Evolutionary conservation across 2,329 filamentous ascomycete genomes (phyloP).

Genomic region (Claviceps sorghi): DNA sequence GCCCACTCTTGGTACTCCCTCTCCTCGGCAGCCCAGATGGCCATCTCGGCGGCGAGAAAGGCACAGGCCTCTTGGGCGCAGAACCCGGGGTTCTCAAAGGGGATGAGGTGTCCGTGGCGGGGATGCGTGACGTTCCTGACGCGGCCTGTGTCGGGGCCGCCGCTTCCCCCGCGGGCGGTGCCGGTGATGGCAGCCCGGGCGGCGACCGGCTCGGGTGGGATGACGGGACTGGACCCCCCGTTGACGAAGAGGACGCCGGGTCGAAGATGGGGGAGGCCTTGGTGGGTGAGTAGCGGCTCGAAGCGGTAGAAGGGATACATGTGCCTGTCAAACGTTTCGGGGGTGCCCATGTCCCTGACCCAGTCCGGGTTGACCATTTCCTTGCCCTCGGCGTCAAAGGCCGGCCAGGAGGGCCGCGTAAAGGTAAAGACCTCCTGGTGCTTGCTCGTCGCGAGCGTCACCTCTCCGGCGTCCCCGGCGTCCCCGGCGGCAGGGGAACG

Average conservation of each 20-base stretch:
- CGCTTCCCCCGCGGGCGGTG: slow-evolving; percentile 49
- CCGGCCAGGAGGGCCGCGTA: slow-evolving; percentile 43
- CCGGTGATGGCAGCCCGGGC: slow-evolving; percentile 52
- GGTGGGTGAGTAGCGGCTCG: slow-evolving; percentile 43
- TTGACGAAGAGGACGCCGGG: slow-evolving; percentile 58
- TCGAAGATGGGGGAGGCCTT: slow-evolving; percentile 42
- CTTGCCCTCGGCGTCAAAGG: slow-evolving; percentile 23
- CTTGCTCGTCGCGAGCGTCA: slow-evolving; percentile 68
- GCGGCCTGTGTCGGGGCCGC: slow-evolving; percentile 46
- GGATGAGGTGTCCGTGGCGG: slow-evolving; percentile 61
- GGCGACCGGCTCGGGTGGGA: slow-evolving; percentile 31
- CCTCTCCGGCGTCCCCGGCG: slow-evolving; percentile 25
- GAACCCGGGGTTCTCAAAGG: slow-evolving; percentile 60
- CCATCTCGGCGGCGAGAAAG: slow-evolving; percentile 44
- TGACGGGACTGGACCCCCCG: slow-evolving; percentile 45
- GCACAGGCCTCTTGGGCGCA: slow-evolving; percentile 46
- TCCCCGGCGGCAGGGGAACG: slow-evolving; percentile 19
- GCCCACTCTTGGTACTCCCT: slow-evolving; percentile 42
- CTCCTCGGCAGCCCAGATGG: slow-evolving; percentile 42
- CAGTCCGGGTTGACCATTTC: slow-evolving; percentile 24
- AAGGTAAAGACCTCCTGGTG: slow-evolving; percentile 71
- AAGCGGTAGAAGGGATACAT: slow-evolving; percentile 50
- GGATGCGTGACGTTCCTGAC: slow-evolving; percentile 53
- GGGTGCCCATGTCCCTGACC: slow-evolving; percentile 31
- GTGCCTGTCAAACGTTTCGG: slow-evolving; percentile 20